These are phyloP conservation scores for Penicillium crustosum DNA, from an alignment of 2,329 filamentous ascomycete species.

Conservation along the genomic window DNA sequence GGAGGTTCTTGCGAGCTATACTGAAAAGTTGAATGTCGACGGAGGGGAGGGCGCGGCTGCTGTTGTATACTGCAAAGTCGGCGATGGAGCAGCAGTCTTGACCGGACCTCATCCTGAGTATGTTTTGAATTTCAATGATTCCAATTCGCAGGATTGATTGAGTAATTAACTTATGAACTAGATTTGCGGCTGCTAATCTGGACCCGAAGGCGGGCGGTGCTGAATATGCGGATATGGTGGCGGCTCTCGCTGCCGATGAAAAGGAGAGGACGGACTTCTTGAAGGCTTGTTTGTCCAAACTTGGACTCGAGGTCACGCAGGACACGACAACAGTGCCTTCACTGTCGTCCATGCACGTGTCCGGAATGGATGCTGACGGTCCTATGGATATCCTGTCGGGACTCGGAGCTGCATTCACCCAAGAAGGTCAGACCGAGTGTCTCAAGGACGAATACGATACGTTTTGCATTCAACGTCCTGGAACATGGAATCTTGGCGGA, in stretches of 20 bases:
- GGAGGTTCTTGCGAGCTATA: slow-evolving; percentile 79
- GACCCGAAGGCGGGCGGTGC: slow-evolving; percentile 65
- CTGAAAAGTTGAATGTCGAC: slow-evolving; percentile 72
- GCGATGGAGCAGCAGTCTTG: slow-evolving; percentile 74
- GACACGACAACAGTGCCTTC: slow-evolving; percentile 70
- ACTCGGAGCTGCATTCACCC: slow-evolving; percentile 64
- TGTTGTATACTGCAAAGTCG: slow-evolving; percentile 78
- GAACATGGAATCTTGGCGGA: slow-evolving; percentile 58
- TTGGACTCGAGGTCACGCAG: slow-evolving; percentile 76
- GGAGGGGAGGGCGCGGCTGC: slow-evolving; percentile 73
- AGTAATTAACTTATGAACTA: slow-evolving; percentile 41
- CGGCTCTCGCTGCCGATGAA: slow-evolving; percentile 68
- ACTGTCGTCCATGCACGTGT: slow-evolving; percentile 79
- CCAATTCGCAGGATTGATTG: slow-evolving; percentile 7
- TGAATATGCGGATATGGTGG: slow-evolving; percentile 69
- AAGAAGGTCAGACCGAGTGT: slow-evolving; percentile 65
- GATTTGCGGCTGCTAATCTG: slow-evolving; percentile 80
- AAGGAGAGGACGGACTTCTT: slow-evolving; percentile 69
- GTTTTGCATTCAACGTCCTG: slow-evolving; percentile 72
- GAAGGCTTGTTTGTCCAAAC: slow-evolving; percentile 73
- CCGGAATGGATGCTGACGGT: slow-evolving; percentile 63
- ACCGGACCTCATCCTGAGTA: slow-evolving; percentile 93
- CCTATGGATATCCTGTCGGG: slow-evolving; percentile 68
- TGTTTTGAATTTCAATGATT: slow-evolving; percentile 30
- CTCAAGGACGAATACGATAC: slow-evolving; percentile 80